Percentiles rank a stretch among this genome's conserved stretches.
Conservation (phyloP, 805 yeast genomes). For the Barnettozyma sp. region DNA sequence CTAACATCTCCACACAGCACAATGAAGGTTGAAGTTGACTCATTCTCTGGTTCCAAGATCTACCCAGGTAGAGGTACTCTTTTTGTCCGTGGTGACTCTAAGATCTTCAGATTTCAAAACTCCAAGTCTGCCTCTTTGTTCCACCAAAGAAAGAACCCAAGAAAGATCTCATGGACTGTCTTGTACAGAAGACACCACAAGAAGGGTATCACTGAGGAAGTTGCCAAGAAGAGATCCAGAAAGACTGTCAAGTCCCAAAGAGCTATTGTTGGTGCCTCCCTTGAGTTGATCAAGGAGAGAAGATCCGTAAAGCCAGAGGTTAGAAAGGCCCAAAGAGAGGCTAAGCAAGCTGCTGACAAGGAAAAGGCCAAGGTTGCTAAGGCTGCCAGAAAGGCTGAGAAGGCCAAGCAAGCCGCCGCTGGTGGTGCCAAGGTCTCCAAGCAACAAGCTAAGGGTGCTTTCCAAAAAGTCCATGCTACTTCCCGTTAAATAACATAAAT, state of each 20-base stretch:
- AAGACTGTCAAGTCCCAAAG: conserved; percentile 98
- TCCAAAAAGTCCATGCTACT: conserved; percentile 93
- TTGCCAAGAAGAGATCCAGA: conserved; percentile 93
- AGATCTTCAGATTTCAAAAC: conserved; percentile 98
- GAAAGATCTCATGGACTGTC: conserved; percentile 99
- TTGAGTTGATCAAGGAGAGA: conserved; percentile 97
- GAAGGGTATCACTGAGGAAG: conserved; percentile 99
- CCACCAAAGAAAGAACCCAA: conserved; percentile 99
- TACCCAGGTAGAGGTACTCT: conserved; percentile 99
- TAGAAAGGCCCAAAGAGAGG: conserved; percentile 96
- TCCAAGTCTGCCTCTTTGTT: conserved; percentile 96
- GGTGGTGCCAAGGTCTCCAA: conserved; percentile 78
- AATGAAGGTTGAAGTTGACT: conserved; percentile 99
- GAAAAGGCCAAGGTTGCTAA: conserved; percentile 87
- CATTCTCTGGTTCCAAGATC: conserved; percentile 98
- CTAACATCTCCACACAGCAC: conserved; percentile 35
- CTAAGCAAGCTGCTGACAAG: conserved; percentile 75
- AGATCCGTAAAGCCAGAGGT: conserved; percentile 93
- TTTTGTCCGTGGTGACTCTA: conserved; percentile 99
- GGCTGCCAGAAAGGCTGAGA: conserved; percentile 92
- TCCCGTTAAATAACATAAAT: conserved; percentile 74
- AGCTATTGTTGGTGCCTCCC: conserved; percentile 99
- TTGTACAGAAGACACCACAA: conserved; percentile 99
- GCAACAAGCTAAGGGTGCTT: conserved; percentile 97
- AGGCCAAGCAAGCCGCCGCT: conserved; percentile 75